Evolutionary conservation across 371 early-diverging fungal species (phyloP).

Genomic region (Rhizopus sp.): DNA sequence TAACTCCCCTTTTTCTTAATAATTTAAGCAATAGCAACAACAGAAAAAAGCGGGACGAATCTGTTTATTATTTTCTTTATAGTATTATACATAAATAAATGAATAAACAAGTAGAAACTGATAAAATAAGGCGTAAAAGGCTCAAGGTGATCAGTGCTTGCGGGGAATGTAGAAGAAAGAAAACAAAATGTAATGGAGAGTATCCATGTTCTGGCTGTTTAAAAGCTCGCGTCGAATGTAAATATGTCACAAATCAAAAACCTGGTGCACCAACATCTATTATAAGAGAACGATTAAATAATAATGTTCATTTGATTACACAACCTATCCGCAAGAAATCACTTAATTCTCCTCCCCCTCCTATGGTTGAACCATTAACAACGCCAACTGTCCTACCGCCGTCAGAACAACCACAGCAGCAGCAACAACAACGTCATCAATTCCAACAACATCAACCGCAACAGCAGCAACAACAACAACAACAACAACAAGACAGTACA

Average conservation of each 20-base stretch:
- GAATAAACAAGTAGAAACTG: conserved; percentile 9
- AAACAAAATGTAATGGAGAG: conserved; percentile 39
- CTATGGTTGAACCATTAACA: not conserved
- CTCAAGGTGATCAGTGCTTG: conserved; percentile 39
- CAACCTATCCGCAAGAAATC: conserved; percentile 4
- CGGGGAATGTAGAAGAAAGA: conserved; percentile 35
- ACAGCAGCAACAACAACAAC: not conserved
- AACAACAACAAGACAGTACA: not conserved
- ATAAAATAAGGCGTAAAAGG: conserved; percentile 32
- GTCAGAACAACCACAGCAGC: not conserved
- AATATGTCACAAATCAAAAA: conserved; percentile 18
- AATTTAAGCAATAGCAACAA: not conserved
- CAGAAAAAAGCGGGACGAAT: not conserved
- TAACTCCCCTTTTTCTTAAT: conserved; percentile 1
- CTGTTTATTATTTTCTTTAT: conserved; percentile 2
- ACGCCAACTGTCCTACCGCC: not conserved
- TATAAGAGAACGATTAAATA: not conserved
- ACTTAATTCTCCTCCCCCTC: not conserved
- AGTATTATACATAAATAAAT: not conserved
- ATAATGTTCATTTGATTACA: conserved; percentile 1
- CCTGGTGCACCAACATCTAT: conserved; percentile 5
- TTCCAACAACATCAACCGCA: not conserved
- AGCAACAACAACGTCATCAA: not conserved
- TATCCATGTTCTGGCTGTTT: conserved; percentile 32
- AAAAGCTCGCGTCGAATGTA: conserved; percentile 35